Percentiles rank a stretch among this genome's conserved stretches.
Conservation (phyloP, 352 stramenopile species). For the Phytophthora colocasiae region DNA sequence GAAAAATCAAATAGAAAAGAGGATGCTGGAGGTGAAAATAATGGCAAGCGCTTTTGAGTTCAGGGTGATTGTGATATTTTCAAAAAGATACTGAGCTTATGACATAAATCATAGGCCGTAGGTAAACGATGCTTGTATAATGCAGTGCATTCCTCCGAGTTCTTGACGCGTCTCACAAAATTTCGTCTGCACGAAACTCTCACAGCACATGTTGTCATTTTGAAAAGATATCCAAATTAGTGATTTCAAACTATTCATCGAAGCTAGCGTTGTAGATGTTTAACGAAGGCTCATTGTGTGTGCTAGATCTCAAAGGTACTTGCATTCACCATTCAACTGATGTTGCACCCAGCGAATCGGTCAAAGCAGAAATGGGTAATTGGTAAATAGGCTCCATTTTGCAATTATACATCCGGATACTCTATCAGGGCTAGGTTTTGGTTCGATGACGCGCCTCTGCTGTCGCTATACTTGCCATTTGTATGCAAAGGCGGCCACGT, state of each 20-base stretch:
- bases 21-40: too few species aligned
- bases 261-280: too few species aligned
- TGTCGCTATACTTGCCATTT: conserved; percentile 10
- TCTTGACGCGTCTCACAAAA: neutral
- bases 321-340: too few species aligned
- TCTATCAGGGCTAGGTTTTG: conserved; percentile 12
- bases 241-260: too few species aligned
- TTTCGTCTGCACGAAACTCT: neutral
- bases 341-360: neutral
- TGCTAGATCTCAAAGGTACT: too few species aligned
- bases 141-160: neutral
- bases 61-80: too few species aligned
- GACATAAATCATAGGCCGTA: too few species aligned
- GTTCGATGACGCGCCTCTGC: conserved; percentile 7
- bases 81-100: too few species aligned
- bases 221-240: neutral
- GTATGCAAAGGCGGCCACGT: conserved; percentile 9
- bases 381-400: neutral
- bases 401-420: conserved; percentile 6
- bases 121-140: too few species aligned
- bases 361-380: neutral
- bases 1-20: too few species aligned
- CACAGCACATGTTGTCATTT: neutral
- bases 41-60: too few species aligned
- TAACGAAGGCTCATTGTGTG: too few species aligned